Base-by-base conservation (phyloP, 2,329 filamentous ascomycete genomes). In the Pseudodiploospora longispora region DNA sequence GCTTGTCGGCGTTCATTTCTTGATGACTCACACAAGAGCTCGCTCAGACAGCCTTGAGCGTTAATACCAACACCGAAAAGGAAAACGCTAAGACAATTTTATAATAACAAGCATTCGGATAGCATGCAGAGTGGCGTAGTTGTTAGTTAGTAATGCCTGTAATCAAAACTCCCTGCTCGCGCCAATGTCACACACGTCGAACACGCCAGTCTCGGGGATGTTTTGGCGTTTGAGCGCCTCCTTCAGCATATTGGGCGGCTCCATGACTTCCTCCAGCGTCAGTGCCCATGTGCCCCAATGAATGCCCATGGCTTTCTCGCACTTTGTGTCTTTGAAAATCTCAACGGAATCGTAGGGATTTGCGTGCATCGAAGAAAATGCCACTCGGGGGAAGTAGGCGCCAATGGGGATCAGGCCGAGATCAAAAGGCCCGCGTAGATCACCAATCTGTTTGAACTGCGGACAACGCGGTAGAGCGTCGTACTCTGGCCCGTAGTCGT, bases 271-370 rank as follows among this genome's bases (percentile, higher is more conserved):
- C 64, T 97, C 91, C 48, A 80, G 74, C 0, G 90, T 95, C 53
- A 95, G 65, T 1, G 87, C 82, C 88, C 90, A 96, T 0, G 85
- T 83, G 3, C 89, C 90, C 89, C 90, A 96, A 60, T 96, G 91
- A 54, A 96, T 95, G 2, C 80, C 90, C 68, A 96, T 73, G 27
- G 89, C 90, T 12, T 68, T 71, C 55, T 77, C 72, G 68, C 90
- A 96, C 53, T 75, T 76, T 1, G 87, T 94, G 55, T 96, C 90
- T 6, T 72, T 64, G 63, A 95, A 95, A 54, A 97, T 95, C 56
- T 93, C 87, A 33, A 95, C 89, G 0, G 83, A 78, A 60, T 97
- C 91, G 52, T 80, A 82, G 0, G 91, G 91, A 60, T 94, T 86
- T 6, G 86, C 84, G 61, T 97, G 91, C 75, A 94, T 82, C 19